Evolutionary conservation across 257 asterid genomes (phyloP), one percentile per base, ranked within the genome.

Genomic region (Plantago elongata): DNA sequence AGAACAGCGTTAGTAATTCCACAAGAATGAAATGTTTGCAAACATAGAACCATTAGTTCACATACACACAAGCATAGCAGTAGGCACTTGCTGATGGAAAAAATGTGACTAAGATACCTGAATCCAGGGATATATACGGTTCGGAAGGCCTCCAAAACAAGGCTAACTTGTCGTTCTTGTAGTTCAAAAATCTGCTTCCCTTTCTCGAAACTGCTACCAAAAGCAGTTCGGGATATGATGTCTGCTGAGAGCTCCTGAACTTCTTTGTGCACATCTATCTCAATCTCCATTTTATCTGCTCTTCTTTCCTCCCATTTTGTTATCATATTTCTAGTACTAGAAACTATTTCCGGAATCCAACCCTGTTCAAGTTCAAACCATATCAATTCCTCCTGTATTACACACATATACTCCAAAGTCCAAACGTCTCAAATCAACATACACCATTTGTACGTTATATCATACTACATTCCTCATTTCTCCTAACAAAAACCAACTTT

Each of bases 281-380:
- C 95, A 3, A 81, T 65, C 46, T 86, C 85, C 52, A 44, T 67
- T 64, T 68, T 70, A 40, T 59, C 87, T 54, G 51, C 72, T 72
- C 70, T 66, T 61, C 55, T 58, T 51, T 62, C 83, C 61, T 79
- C 85, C 95, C 87, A 86, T 72, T 74, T 79, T 61, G 30, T 56
- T 54, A 86, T 50, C 68, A 66, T 63, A 15, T 74, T 76, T 44
- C 61, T 61, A 34, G 75, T 79, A 37, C 81, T 83, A 56, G 71
- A 75, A 18, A 68, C 79, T 30, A 86, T 86, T 27, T 83, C 88
- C 14, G 91, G 88, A 51, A 83, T 61, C 95, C 91, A 86, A 50
- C 69, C 84, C 88, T 83, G 73, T 22, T 22, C 27, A 22, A 22
- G 27, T 22, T 22, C 45, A 45, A 18, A 60, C 9, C 64, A 60